Percentiles rank a stretch among this genome's conserved stretches.
Conservation (phyloP, 129 eudicot genomes). For the Lonicera japonica region DNA sequence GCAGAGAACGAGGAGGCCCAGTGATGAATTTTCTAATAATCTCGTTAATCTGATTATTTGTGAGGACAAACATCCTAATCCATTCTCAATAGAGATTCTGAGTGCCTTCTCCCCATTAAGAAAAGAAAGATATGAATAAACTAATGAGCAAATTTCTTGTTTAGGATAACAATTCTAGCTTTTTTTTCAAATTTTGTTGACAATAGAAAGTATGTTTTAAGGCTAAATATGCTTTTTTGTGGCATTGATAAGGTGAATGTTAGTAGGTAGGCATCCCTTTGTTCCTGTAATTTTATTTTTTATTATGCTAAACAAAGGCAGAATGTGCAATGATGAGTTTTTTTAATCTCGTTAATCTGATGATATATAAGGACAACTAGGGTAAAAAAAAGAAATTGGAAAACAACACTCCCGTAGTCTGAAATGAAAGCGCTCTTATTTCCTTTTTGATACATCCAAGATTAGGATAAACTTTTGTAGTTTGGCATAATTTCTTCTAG, state of each 20-base stretch:
- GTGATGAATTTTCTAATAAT: neutral
- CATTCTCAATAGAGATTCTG: neutral
- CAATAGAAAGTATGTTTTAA: no score
- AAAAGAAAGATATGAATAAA: neutral
- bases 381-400: no score
- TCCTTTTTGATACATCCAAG: no score
- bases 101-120: neutral
- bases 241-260: no score
- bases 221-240: no score
- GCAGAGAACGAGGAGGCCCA: neutral
- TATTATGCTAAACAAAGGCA: neutral
- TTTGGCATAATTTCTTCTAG: no score
- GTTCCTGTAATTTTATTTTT: no score
- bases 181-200: neutral
- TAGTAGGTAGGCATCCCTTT: no score
- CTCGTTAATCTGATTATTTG: constrained; percentile 1
- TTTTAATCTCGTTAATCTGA: neutral
- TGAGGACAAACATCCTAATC: neutral
- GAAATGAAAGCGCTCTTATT: no score
- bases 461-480: no score
- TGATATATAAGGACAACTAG: neutral
- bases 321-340: neutral
- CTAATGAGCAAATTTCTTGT: neutral
- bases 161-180: neutral
- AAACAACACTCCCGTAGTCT: no score